Base-by-base conservation (phyloP, 495 filamentous ascomycete genomes). In the Aspergillus steynii region DNA sequence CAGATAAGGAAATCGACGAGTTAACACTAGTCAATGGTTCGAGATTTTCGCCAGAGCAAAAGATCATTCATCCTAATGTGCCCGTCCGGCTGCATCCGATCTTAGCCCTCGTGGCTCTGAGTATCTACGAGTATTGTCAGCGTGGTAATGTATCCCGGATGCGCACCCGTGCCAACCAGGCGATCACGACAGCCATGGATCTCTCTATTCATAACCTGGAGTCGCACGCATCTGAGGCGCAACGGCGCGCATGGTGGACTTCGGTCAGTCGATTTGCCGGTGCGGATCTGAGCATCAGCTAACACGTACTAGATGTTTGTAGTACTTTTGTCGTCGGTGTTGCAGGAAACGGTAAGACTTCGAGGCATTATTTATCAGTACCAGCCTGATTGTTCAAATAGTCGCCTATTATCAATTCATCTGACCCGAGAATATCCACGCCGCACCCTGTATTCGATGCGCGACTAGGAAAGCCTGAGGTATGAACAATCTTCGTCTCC, bases 91-190 rank as follows among this genome's bases (percentile, higher is more conserved):
- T 15, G 68, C 67, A 29, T 61, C 73, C 28, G 59, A 71, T 81
- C 7, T 69, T 83, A 27, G 78, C 80, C 29, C 71, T 82, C 20
- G 58, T 80, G 12, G 51, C 80, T 1, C 70, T 84, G 0, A 78
- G 77, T 59, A 68, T 78, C 0, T 84, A 82, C 59, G 81, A 83
- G 64, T 83, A 81, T 68, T 73, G 74, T 10, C 80, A 84, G 55
- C 68, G 79, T 29, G 81, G 81, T 0, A 83, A 82, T 65, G 64
- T 83, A 56, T 69, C 75, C 45, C 80, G 80, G 56, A 82, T 83
- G 81, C 68, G 75, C 9, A 77, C 68, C 53, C 73, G 80, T 29
- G 76, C 78, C 4, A 76, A 77, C 6, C 76, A 81, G 34, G 79
- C 81, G 26, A 57, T 82, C 45, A 73, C 75, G 25, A 57, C 72